Percentiles rank a stretch among this genome's conserved stretches.
These are phyloP conservation scores for Typha latifolia DNA, from an alignment of 176 grass and related monocot genomes.

Conservation along the genomic window DNA sequence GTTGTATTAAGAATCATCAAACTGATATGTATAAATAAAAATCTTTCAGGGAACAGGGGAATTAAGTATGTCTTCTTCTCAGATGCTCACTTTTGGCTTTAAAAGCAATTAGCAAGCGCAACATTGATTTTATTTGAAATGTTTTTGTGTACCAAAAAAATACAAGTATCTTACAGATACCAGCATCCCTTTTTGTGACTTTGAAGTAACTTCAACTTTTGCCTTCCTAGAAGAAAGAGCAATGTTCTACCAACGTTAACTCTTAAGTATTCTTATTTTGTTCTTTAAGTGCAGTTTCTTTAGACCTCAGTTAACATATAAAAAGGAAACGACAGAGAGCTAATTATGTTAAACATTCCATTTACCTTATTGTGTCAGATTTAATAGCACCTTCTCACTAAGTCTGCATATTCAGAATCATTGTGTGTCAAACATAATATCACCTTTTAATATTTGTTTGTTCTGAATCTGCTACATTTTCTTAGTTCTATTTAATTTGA, in stretches of 20 bases:
- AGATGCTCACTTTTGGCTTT: not conserved
- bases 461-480: conserved; percentile 1
- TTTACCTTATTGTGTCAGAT: too few species aligned
- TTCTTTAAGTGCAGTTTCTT: conserved; percentile 8
- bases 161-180: not conserved
- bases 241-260: too few species aligned
- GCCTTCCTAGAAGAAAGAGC: too few species aligned
- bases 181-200: not conserved
- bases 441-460: not conserved
- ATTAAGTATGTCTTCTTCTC: not conserved
- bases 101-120: too few species aligned
- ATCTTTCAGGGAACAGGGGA: too few species aligned
- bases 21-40: too few species aligned
- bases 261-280: too few species aligned
- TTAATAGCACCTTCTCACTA: too few species aligned
- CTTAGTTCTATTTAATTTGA: conserved; percentile 11
- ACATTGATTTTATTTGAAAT: too few species aligned
- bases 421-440: not conserved
- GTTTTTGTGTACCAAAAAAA: not conserved
- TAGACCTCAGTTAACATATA: not conserved
- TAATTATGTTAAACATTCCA: conserved; percentile 3
- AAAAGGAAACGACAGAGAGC: conserved; percentile 7
- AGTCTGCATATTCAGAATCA: too few species aligned
- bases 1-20: too few species aligned
- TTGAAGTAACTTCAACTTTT: too few species aligned